Evolutionary conservation across 2,329 filamentous ascomycete genomes (phyloP).

Genomic region (Bertia moriformis): DNA sequence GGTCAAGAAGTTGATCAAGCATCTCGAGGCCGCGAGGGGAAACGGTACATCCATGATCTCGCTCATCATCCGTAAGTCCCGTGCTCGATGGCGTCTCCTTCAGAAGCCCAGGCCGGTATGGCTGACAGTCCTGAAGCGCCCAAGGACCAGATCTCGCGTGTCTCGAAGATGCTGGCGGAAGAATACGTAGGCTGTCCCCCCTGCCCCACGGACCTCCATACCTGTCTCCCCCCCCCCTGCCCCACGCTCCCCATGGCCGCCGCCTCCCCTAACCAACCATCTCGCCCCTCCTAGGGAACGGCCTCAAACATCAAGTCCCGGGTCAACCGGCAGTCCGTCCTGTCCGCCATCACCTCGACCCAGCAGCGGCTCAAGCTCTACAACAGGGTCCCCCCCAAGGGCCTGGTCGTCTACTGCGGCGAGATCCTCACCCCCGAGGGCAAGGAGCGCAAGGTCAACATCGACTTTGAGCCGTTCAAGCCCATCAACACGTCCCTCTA

Average conservation of each 20-base stretch:
- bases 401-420: constrained; percentile 95
- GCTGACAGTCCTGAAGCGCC: constrained; percentile 45
- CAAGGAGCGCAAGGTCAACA: constrained; percentile 99
- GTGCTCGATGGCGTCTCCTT: constrained; percentile 5
- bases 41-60: constrained; percentile 99
- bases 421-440: constrained; percentile 98
- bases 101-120: constrained; percentile 3
- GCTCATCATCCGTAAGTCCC: constrained; percentile 79
- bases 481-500: constrained; percentile 99
- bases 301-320: constrained; percentile 99
- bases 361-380: constrained; percentile 98
- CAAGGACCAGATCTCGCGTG: constrained; percentile 93
- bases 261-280: no score
- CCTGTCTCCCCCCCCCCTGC: not conserved
- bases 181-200: constrained; percentile 60
- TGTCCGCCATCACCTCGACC: constrained; percentile 96
- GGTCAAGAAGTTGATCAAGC: constrained; percentile 99
- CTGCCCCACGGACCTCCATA: no score
- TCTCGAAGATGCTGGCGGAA: constrained; percentile 99
- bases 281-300: constrained; percentile 82
- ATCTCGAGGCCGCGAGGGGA: constrained; percentile 87
- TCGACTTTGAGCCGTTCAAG: constrained; percentile 99
- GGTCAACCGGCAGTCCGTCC: constrained; percentile 93
- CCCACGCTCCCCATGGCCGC: not conserved
- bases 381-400: constrained; percentile 96